Evolutionary conservation across 2,329 filamentous ascomycete species (phyloP).

Genomic region (Balansia obtecta): DNA sequence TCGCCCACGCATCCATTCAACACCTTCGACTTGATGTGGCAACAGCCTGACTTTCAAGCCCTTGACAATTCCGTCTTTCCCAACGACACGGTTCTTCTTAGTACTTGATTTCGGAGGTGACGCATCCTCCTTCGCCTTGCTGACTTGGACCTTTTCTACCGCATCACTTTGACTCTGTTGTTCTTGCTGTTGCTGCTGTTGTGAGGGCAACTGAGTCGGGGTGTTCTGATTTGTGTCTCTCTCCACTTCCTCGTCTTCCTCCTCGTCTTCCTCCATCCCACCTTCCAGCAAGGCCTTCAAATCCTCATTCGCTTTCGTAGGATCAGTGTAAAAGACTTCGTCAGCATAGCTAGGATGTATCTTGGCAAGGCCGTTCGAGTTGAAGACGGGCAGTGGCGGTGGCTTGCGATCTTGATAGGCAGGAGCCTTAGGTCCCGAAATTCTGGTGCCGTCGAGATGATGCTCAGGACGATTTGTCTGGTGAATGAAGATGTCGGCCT

Average conservation of each 20-base stretch:
- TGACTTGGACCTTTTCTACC: slow-evolving; percentile 8
- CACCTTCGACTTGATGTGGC: slow-evolving; percentile 87
- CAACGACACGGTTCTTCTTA: slow-evolving; percentile 10
- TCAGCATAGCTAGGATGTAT: slow-evolving; percentile 19
- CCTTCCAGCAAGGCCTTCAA: slow-evolving; percentile 75
- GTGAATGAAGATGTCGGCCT: slow-evolving; percentile 42
- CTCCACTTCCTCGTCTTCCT: slow-evolving; percentile 24
- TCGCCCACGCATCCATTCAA: slow-evolving; percentile 89
- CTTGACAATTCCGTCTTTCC: slow-evolving; percentile 46
- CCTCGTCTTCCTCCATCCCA: slow-evolving; percentile 59
- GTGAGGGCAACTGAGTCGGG: background rate
- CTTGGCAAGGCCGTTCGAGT: slow-evolving; percentile 20
- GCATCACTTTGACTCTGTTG: slow-evolving; percentile 2
- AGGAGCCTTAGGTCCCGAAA: slow-evolving; percentile 35
- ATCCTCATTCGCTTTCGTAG: slow-evolving; percentile 59
- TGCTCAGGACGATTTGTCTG: slow-evolving; percentile 44
- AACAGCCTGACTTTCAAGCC: slow-evolving; percentile 80
- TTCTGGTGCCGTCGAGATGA: slow-evolving; percentile 34
- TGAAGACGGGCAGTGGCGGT: slow-evolving; percentile 34
- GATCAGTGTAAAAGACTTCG: slow-evolving; percentile 54
- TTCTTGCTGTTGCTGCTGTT: background rate
- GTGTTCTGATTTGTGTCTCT: background rate
- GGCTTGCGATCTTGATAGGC: slow-evolving; percentile 34
- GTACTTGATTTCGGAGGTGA: slow-evolving; percentile 9
- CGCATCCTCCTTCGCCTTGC: slow-evolving; percentile 8